phyloP scores from a whole-genome alignment of 2,329 filamentous ascomycete species.

The Aspergillus pseudotamarii region DNA sequence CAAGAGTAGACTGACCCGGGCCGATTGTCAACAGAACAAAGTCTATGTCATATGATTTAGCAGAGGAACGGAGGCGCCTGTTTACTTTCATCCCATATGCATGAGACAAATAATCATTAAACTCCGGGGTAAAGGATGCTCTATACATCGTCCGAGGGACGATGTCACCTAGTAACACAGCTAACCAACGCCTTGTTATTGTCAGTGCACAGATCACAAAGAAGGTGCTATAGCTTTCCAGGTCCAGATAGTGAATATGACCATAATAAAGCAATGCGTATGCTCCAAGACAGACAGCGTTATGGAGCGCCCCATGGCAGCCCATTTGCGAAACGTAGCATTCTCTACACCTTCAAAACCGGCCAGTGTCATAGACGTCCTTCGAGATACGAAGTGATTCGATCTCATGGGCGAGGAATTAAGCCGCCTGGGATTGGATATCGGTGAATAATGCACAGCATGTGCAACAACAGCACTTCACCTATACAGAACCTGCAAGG shows the following conservation, averaged over 20 bases:
- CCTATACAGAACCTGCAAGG: slow-evolving; percentile 29
- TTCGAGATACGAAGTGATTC: slow-evolving; percentile 44
- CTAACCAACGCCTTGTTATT: slow-evolving; percentile 58
- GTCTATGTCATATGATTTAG: slow-evolving; percentile 27
- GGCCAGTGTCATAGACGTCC: slow-evolving; percentile 17
- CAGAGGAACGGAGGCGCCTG: slow-evolving; percentile 27
- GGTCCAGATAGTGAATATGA: slow-evolving; percentile 66
- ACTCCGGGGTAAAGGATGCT: slow-evolving; percentile 55
- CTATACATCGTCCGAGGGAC: slow-evolving; percentile 28
- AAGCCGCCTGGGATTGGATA: slow-evolving; percentile 45
- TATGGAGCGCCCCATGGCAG: slow-evolving; percentile 68
- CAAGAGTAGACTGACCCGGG: slow-evolving; percentile 40
- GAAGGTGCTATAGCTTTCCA: slow-evolving; percentile 63
- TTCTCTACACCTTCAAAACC: slow-evolving; percentile 47
- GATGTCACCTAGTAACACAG: slow-evolving; percentile 2
- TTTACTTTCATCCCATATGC: slow-evolving; percentile 23
- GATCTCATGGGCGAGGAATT: slow-evolving; percentile 51
- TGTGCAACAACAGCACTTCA: slow-evolving; percentile 9
- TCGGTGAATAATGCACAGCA: slow-evolving; percentile 4
- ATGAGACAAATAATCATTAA: slow-evolving; percentile 31
- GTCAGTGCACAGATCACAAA: slow-evolving; percentile 63
- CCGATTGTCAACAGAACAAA: slow-evolving; percentile 53
- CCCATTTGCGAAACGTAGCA: slow-evolving; percentile 59
- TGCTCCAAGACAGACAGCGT: slow-evolving; percentile 64
- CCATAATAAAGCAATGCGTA: slow-evolving; percentile 69